Conservation (phyloP, 257 asterid species). For the Gentiana dahurica region DNA sequence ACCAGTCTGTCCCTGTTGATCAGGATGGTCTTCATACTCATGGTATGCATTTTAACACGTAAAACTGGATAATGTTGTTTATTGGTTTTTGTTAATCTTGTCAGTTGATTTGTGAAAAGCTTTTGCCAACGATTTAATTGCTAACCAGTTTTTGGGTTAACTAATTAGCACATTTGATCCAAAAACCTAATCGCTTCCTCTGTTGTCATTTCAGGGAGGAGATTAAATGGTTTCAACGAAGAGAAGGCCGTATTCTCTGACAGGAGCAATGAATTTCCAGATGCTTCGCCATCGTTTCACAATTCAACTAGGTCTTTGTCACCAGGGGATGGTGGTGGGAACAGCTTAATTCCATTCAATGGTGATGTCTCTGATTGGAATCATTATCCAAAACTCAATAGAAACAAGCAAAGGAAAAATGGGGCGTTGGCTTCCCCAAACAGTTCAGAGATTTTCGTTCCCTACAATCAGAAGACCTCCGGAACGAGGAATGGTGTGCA, state of each 20-base stretch:
- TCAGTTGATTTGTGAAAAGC: too few species aligned
- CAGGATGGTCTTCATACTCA: constrained; percentile 41
- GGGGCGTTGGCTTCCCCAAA: constrained; percentile 31
- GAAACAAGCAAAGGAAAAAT: constrained; percentile 49
- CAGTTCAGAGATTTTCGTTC: constrained; percentile 24
- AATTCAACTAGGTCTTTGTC: constrained; percentile 45
- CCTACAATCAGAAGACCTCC: constrained; percentile 31
- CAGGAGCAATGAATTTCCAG: constrained; percentile 37
- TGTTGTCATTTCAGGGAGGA: constrained; percentile 31
- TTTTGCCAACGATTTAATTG: too few species aligned
- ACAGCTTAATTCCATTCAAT: constrained; percentile 33
- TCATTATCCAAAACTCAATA: constrained; percentile 32
- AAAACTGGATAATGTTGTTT: too few species aligned
- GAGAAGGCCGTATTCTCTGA: constrained; percentile 35
- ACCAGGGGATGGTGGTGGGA: constrained; percentile 44
- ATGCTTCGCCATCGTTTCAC: constrained; percentile 53
- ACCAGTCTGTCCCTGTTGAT: constrained; percentile 46
- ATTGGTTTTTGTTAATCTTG: too few species aligned
- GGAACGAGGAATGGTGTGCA: constrained; percentile 46
- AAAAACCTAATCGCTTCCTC: too few species aligned
- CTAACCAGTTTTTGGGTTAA: too few species aligned
- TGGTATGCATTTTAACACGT: constrained; percentile 24
- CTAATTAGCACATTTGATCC: too few species aligned
- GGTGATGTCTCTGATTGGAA: constrained; percentile 52
- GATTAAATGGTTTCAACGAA: constrained; percentile 45